Evolutionary conservation across 148 eudicot species (phyloP), one percentile per base, ranked within the genome.

Genomic region (Dianthus caryophyllus): DNA sequence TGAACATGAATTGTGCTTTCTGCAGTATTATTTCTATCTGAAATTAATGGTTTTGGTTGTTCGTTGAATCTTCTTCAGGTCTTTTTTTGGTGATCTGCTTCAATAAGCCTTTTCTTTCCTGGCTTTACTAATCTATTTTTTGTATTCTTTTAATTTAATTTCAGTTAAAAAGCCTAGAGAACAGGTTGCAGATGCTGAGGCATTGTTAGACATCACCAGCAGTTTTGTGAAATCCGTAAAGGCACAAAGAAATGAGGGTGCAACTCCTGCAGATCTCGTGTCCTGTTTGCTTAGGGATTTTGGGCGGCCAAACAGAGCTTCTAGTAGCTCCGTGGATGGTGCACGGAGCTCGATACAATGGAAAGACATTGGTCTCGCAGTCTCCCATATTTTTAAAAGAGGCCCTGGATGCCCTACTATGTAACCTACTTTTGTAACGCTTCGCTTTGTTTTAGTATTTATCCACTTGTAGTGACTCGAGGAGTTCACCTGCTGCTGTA

Each of bases 171-270:
- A 84, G 60, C 98, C 98, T 2, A 78, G 97, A 54, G 97, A 91
- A 55, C 97, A 91, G 69, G 97, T 91, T 30, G 97, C 92, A 30
- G 97, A 91, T 83, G 97, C 97, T 6, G 97, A 91, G 68, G 92
- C 97, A 16, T 74, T 91, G 41, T 69, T 83, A 65, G 87, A 85
- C 73, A 85, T 89, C 27, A 77, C 96, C 44, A 84, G 71, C 78
- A 85, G 85, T 5, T 79, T 90, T 72, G 71, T 85, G 65, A 73
- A 78, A 25, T 77, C 87, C 66, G 93, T 90, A 1, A 87, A 85
- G 70, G 82, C 93, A 13, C 89, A 83, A 18, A 74, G 75, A 29
- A 87, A 72, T 68, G 88, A 82, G 39, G 96, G 90, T 29, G 25
- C 82, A 22, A 87, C 90, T 36, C 85, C 96, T 48, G 65, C 90